Evolutionary conservation across 2,329 filamentous ascomycete species (phyloP).

Genomic region (Aspergillus sp.): DNA sequence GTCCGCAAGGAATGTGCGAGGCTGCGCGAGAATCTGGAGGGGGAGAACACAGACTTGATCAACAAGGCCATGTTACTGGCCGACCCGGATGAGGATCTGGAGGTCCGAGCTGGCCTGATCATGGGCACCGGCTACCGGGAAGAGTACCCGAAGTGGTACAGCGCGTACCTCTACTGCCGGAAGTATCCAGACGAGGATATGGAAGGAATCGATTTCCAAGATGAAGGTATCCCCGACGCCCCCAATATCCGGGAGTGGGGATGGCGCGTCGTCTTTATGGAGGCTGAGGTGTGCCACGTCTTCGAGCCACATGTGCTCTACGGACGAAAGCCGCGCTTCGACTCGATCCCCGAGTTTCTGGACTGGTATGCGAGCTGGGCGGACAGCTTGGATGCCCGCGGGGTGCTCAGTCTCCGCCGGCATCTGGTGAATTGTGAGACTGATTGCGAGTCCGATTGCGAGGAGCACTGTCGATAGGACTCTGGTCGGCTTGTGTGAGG

Average conservation of each 20-base stretch:
- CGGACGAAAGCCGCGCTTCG: neutral
- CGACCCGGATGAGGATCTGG: neutral
- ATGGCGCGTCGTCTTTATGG: neutral
- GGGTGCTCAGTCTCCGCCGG: neutral
- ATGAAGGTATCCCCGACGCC: neutral
- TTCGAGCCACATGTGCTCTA: neutral
- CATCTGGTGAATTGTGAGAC: neutral
- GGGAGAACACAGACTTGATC: neutral
- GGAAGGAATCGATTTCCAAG: neutral
- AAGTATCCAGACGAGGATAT: neutral
- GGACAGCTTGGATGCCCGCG: neutral
- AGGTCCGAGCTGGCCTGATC: neutral
- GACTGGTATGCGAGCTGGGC: neutral
- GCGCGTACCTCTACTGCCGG: neutral
- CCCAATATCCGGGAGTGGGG: neutral
- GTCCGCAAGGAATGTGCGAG: neutral
- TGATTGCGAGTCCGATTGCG: neutral
- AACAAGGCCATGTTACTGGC: neutral
- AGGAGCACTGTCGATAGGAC: neutral
- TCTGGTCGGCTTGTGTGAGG: too few relatives aligned
- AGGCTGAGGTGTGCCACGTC: neutral
- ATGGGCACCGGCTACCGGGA: neutral
- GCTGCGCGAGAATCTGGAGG: neutral
- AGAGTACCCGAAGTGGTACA: neutral
- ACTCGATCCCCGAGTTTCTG: neutral